Evolutionary conservation across 2,329 filamentous ascomycete genomes (phyloP), one percentile per base, ranked within the genome.

Genomic region (Penicillium paneum): DNA sequence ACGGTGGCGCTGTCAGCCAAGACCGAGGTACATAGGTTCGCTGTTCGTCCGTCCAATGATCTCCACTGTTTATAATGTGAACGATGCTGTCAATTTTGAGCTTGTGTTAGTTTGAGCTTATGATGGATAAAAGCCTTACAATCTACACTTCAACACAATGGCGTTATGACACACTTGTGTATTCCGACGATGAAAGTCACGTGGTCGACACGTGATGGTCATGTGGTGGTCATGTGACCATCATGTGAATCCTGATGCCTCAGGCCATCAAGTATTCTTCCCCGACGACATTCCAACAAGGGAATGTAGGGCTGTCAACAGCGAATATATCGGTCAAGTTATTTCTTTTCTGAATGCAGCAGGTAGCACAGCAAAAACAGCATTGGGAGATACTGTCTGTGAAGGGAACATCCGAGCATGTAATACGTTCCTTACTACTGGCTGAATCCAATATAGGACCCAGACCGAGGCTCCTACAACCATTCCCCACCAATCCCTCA

Each of bases 1-100:
- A 36, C 52, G 17, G 55, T 57, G 55, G 55, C 52, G 52, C 45
- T 54, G 12, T 49, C 35, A 49, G 24, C 28, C 32, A 35, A 54
- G 41, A 12, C 48, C 31, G 19, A 38, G 11, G 4, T 10, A 24
- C 21, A 24, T 24, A 38, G 32, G 24, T 15, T 29, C 34, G 3
- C 29, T 38, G 21, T 19, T 39, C 10, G 13, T 41, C 39, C 17
- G 42, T 26, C 21, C 21, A 41, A 21, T 21, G 32, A 29, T 39
- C n/a, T 39, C 5, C 34, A 28, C n/a, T 38, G 19, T 5, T 28
- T 32, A 28, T 28, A 28, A 17, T 42, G 15, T 11, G 15, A 28
- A 8, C n/a, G 8, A 10, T 44, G 8, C 5, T 44, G 2, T 31
- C 12, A 15, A 32, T 15, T 31, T 6, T 5, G 10, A 28, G 12